Base-by-base conservation (phyloP, 805 yeast species). In the Ogataea trehaloabstinens region DNA sequence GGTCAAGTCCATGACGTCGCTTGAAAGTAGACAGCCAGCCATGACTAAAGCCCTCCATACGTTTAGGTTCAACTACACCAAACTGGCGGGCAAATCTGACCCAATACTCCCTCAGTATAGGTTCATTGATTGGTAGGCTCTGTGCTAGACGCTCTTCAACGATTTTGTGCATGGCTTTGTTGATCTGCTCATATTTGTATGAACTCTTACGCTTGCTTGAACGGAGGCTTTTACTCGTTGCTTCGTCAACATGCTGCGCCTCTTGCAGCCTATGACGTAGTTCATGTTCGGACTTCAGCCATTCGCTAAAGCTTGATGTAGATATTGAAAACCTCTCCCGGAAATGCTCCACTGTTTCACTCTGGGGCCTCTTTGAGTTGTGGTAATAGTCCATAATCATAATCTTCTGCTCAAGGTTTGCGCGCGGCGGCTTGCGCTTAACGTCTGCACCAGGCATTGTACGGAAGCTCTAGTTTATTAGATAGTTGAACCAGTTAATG, bases 1-100 rank as follows among this genome's bases (percentile, higher is more conserved):
- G 44, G 27, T 42, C 41, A 19, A 49, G 32, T 2, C 63, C 80
- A 49, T 78, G 81, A 35, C 82, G 59, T 46, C 74, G 77, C 55
- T 78, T 78, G 57, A 78, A 78, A 49, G 74, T 80, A 10, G 75
- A 64, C 30, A 78, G 57, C 84, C 84, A 78, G 6, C 85, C 85
- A 53, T 78, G 82, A 46, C 79, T 72, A 45, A 76, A 78, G 12
- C 71, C 66, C 19, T 66, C 68, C 39, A 73, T 55, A 38, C 85
- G 60, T 52, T 78, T 78, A 3, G 83, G 82, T 48, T 78, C 80
- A 6, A 71, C 74, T 2, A 78, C 81, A 7, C 82, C 83, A 51
- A 56, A 74, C 49, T 70, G 66, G 40, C 71, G 71, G 2, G 82
- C 83, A 49, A 66, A 74, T 21, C 67, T 59, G 11, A 70, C 62